A percentile compares a stretch with the other conserved stretches of the same genome.
phyloP scores from a whole-genome alignment of 257 asterid species.

The Eucommia ulmoides region DNA sequence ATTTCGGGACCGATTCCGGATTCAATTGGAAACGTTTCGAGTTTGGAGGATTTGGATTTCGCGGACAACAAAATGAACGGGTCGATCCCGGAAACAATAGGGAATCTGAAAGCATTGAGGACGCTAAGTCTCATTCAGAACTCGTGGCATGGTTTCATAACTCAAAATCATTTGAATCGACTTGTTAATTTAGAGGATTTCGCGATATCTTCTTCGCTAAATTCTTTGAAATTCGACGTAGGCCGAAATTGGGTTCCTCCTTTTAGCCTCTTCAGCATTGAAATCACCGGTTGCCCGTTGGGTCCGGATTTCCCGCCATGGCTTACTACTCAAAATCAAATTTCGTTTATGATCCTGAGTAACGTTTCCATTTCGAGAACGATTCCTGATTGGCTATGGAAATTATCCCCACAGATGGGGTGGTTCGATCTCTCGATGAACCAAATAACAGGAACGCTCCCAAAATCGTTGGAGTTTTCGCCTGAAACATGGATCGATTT shows the following conservation, averaged over 20 bases:
- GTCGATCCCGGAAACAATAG: not conserved
- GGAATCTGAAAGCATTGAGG: not conserved
- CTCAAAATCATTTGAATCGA: not conserved
- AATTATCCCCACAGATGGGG: not conserved
- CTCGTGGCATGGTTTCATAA: not conserved
- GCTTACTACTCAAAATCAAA: not conserved
- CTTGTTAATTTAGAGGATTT: not conserved
- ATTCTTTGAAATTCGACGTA: not conserved
- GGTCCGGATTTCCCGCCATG: not conserved
- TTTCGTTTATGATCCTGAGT: not conserved
- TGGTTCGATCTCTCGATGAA: conserved; percentile 1
- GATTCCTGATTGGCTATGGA: not conserved
- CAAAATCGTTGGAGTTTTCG: not conserved
- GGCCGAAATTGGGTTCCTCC: not conserved
- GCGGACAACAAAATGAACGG: not conserved
- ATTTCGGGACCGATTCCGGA: not conserved
- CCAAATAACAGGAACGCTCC: not conserved
- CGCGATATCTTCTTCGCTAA: not conserved
- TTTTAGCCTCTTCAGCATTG: not conserved
- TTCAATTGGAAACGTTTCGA: not conserved
- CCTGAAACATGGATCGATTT: not conserved
- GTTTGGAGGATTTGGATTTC: not conserved
- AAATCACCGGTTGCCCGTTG: not conserved
- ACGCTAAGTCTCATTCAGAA: not conserved
- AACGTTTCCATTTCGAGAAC: not conserved